Evolutionary conservation across 2,329 filamentous ascomycete genomes (phyloP), one percentile per base, ranked within the genome.

Genomic region (Fusarium lyarnte): DNA sequence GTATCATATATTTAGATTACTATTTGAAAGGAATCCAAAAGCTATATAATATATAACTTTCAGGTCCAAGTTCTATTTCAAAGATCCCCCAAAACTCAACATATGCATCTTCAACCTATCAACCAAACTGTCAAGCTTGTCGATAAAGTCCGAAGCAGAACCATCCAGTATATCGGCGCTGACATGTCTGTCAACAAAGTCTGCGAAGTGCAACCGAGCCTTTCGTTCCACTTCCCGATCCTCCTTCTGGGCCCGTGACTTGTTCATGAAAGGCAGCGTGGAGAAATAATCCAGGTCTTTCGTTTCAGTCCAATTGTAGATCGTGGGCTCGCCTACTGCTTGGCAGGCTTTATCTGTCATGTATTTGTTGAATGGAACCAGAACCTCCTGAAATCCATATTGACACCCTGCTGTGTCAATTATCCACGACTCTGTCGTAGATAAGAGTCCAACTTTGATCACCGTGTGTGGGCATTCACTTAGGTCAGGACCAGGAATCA

Each of bases 31-130:
- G 3, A 14, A 17, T 31, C 7, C 1, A 13, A n/a, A 17, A 4
- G 6, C 9, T n/a, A 5, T n/a, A 31, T 4, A 47, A 10, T 3
- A 13, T 14, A 31, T n/a, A 2, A 0, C 0, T 5, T n/a, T 47
- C 45, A 47, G 3, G 21, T 1, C 7, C 21, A 14, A n/a, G 14
- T 47, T n/a, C 21, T 14, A 3, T n/a, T 31, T n/a, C n/a, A 12
- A 21, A 31, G 8, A 31, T 17, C 8, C 21, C 4, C 19, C 4
- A n/a, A 52, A 21, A 13, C 23, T 47, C n/a, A 51, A 25, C 35
- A 58, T 51, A 29, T 58, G 27, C 8, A 2, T 19, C 35, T 41
- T 51, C 3, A 58, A 13, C 13, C 13, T n/a, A 33, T 58, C 29
- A 2, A 17, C 35, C 6, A 51, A 12, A 17, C 43, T 27, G 4